phyloP scores from a whole-genome alignment of 108 stramenopile genomes.

The Cylindrotheca fusiformis region DNA sequence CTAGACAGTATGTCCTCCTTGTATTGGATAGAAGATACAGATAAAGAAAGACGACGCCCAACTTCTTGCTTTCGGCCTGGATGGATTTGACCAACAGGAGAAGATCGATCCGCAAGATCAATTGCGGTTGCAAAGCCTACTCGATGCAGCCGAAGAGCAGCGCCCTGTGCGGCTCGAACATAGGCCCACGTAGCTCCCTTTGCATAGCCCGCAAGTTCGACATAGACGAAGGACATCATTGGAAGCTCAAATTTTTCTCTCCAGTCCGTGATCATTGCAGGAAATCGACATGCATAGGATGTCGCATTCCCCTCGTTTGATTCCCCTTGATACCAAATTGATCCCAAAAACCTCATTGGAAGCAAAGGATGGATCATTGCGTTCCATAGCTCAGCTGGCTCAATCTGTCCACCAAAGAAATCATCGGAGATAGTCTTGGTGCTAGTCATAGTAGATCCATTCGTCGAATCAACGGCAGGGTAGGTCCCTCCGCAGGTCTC shows the following conservation, averaged over 20 bases:
- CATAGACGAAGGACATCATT: constrained; percentile 16
- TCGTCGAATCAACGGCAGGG: not conserved
- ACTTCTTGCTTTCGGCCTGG: constrained; percentile 31
- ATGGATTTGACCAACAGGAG: constrained; percentile 10
- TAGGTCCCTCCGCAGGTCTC: constrained; percentile 19
- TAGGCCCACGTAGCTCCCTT: constrained; percentile 7
- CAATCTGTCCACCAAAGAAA: not conserved
- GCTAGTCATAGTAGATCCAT: not conserved
- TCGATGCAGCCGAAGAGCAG: constrained; percentile 14
- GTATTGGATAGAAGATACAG: constrained; percentile 9
- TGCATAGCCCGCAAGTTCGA: constrained; percentile 26
- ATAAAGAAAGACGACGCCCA: constrained; percentile 17
- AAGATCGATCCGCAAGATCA: constrained; percentile 15
- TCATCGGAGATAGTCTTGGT: not conserved
- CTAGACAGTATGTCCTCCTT: not conserved
- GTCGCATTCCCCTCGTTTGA: constrained; percentile 15
- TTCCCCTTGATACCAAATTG: constrained; percentile 37
- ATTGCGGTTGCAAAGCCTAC: constrained; percentile 24
- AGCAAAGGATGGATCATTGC: constrained; percentile 36
- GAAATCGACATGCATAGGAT: constrained; percentile 30
- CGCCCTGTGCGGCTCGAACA: constrained; percentile 21
- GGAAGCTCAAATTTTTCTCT: constrained; percentile 17
- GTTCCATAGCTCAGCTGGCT: constrained; percentile 15
- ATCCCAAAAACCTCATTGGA: constrained; percentile 14
- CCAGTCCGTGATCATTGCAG: constrained; percentile 38